Evolutionary conservation across 2,329 filamentous ascomycete species (phyloP).

Genomic region (Ophiostoma montium): DNA sequence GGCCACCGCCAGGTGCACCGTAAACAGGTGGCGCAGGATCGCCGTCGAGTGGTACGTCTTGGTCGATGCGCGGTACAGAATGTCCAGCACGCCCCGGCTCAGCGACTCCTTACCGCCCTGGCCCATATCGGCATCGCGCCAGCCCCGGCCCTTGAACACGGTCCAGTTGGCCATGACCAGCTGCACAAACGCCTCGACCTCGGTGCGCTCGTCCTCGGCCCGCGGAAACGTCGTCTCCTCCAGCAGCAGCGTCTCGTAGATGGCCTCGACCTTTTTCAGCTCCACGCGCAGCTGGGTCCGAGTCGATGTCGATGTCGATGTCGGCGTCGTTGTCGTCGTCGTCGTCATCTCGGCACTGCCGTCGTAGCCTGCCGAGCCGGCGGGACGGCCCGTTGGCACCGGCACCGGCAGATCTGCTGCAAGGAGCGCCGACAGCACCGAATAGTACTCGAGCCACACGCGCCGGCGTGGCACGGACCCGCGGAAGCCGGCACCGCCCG

Average conservation of each 20-base stretch:
- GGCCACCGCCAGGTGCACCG: slow-evolving; percentile 70
- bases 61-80: slow-evolving; percentile 77
- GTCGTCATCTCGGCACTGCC: too few species aligned
- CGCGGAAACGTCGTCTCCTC: slow-evolving; percentile 71
- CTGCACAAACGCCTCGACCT: slow-evolving; percentile 71
- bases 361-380: too few species aligned
- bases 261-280: slow-evolving; percentile 61
- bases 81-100: slow-evolving; percentile 66
- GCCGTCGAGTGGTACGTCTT: slow-evolving; percentile 93
- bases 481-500: slow-evolving; percentile 43
- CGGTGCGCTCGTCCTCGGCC: slow-evolving; percentile 62
- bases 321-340: background rate
- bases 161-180: slow-evolving; percentile 76
- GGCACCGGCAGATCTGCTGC: slow-evolving; percentile 41
- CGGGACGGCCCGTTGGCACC: background rate
- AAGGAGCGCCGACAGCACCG: slow-evolving; percentile 61
- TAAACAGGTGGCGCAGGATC: slow-evolving; percentile 74
- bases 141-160: slow-evolving; percentile 62
- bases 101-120: slow-evolving; percentile 64
- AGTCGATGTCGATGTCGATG: slow-evolving; percentile 29
- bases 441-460: slow-evolving; percentile 79
- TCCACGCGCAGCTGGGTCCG: slow-evolving; percentile 58
- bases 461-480: slow-evolving; percentile 47
- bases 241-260: slow-evolving; percentile 68
- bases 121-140: slow-evolving; percentile 69